Percentiles rank a stretch among this genome's conserved stretches.
These are phyloP conservation scores for Metschnikowia cubensis DNA, from an alignment of 805 yeast species.

Conservation along the genomic window DNA sequence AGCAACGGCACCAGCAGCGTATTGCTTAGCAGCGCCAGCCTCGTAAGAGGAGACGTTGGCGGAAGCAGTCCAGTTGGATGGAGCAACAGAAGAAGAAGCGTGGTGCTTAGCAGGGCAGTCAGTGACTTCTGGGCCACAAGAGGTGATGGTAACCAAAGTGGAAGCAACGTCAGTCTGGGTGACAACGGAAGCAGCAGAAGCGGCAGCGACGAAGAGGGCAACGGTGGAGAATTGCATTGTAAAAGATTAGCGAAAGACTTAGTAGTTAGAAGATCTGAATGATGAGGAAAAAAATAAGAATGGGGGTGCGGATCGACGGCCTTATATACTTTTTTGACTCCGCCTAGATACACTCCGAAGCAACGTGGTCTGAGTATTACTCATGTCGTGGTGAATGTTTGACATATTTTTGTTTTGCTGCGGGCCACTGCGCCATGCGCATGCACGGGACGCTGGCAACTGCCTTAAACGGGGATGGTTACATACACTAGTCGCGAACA, in stretches of 20 bases:
- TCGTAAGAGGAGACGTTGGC: conserved; percentile 32
- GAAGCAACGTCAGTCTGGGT: conserved; percentile 20
- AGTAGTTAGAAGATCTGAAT: conserved; percentile 27
- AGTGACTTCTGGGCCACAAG: conserved; percentile 44
- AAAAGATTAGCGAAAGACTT: conserved; percentile 16
- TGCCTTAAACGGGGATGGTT: background rate
- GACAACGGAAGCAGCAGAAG: conserved; percentile 34
- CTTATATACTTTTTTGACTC: conserved; percentile 8
- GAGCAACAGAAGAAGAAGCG: conserved; percentile 11
- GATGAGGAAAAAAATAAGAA: conserved; percentile 13
- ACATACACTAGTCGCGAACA: background rate
- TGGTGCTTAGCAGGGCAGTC: conserved; percentile 41
- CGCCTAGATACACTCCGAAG: conserved; percentile 1
- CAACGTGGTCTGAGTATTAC: background rate
- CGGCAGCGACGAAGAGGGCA: conserved; percentile 33
- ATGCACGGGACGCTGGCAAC: background rate
- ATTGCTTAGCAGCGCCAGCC: conserved; percentile 32
- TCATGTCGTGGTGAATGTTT: background rate
- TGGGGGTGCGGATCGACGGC: conserved; percentile 10
- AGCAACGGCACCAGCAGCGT: conserved; percentile 45
- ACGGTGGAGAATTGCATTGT: conserved; percentile 47
- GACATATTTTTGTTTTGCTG: conserved; percentile 5
- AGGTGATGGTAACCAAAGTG: conserved; percentile 45
- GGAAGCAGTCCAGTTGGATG: conserved; percentile 19
- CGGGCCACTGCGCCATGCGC: background rate